Evolutionary conservation across 208 protist species (phyloP).

Genomic region (Trypanosoma theileri): DNA sequence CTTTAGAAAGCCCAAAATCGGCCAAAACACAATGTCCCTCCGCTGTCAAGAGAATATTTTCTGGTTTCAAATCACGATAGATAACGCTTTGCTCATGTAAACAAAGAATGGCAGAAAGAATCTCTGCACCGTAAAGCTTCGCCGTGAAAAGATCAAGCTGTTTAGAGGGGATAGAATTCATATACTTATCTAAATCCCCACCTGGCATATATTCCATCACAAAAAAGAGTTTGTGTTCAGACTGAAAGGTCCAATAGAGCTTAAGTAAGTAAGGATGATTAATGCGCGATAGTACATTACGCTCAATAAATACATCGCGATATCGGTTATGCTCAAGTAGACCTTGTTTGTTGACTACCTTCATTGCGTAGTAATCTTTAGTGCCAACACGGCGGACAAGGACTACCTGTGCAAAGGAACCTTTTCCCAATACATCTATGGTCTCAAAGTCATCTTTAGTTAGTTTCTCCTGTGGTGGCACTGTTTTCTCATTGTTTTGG

Average conservation of each 20-base stretch:
- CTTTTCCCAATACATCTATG: slow-evolving; percentile 91
- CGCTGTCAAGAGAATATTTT: slow-evolving; percentile 87
- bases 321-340: slow-evolving; percentile 90
- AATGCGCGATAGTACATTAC: slow-evolving; percentile 91
- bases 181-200: slow-evolving; percentile 92
- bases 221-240: slow-evolving; percentile 94
- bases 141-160: slow-evolving; percentile 82
- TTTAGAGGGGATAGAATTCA: slow-evolving; percentile 86
- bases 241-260: slow-evolving; percentile 97
- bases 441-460: slow-evolving; percentile 93
- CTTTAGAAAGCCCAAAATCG: slow-evolving; percentile 93
- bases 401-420: slow-evolving; percentile 95
- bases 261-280: slow-evolving; percentile 94
- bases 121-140: slow-evolving; percentile 94
- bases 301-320: slow-evolving; percentile 91
- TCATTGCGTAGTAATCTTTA: slow-evolving; percentile 94
- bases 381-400: slow-evolving; percentile 90
- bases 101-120: slow-evolving; percentile 90
- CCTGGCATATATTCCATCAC: slow-evolving; percentile 96
- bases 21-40: slow-evolving; percentile 90
- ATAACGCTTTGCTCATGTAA: slow-evolving; percentile 95
- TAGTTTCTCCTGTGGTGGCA: slow-evolving; percentile 65
- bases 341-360: slow-evolving; percentile 91
- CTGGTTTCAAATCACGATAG: slow-evolving; percentile 94
- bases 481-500: slow-evolving; percentile 26